Conservation (phyloP, 2,329 filamentous ascomycete genomes). For the Botrytis fragariae region DNA sequence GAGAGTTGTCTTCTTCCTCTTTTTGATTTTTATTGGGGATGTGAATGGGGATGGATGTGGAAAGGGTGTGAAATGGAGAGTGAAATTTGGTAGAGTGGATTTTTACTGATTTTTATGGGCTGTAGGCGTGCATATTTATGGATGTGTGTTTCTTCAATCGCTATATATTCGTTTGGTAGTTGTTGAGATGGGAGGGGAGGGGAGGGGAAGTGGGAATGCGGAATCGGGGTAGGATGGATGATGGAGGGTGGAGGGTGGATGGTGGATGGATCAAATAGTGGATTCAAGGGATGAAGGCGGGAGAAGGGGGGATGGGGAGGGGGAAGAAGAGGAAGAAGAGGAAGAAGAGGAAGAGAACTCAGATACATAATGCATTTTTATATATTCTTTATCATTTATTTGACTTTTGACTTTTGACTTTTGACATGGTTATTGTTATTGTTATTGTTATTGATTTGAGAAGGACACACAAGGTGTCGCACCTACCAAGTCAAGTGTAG, state of each 20-base stretch:
- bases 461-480: too few relatives aligned
- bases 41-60: neutral
- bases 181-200: neutral
- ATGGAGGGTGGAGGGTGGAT: too few relatives aligned
- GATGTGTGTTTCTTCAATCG: neutral
- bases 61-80: neutral
- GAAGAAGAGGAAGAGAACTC: neutral
- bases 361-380: conserved; percentile 5
- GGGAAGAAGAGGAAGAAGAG: too few relatives aligned
- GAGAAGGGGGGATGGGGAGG: too few relatives aligned
- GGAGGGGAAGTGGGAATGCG: neutral
- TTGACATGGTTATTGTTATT: too few relatives aligned
- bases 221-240: neutral
- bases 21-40: neutral
- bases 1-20: neutral
- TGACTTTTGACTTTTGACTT: neutral
- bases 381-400: neutral
- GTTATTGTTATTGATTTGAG: too few relatives aligned
- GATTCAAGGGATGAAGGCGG: too few relatives aligned
- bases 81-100: neutral
- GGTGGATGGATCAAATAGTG: neutral
- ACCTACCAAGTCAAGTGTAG: too few relatives aligned
- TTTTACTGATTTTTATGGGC: neutral
- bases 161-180: neutral
- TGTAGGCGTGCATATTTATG: neutral